Evolutionary conservation across 331 rosid genomes (phyloP).

Genomic region (Acacia concinna): DNA sequence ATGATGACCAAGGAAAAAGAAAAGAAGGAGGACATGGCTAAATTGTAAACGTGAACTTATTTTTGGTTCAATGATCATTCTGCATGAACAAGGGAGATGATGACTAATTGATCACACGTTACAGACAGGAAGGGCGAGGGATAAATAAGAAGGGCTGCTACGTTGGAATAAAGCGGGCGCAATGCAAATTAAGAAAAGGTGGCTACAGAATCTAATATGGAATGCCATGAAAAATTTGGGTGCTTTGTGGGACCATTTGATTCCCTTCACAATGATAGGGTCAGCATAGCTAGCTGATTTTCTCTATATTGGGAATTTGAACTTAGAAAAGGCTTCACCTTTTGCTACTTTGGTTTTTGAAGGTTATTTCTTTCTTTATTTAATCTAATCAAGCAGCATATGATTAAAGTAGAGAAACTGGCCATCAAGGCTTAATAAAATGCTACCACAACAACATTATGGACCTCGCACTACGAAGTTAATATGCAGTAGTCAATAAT

Average conservation of each 20-base stretch:
- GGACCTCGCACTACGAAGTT: slow-evolving; percentile 32
- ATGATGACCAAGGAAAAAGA: slow-evolving; percentile 35
- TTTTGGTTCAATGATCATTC: slow-evolving; percentile 45
- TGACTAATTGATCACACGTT: slow-evolving; percentile 36
- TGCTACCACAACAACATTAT: slow-evolving; percentile 32
- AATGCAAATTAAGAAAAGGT: slow-evolving; percentile 41
- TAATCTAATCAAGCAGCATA: slow-evolving; percentile 20
- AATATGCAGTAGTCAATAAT: slow-evolving; percentile 4
- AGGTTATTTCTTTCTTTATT: slow-evolving; percentile 18
- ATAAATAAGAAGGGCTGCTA: slow-evolving; percentile 37
- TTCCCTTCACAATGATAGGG: slow-evolving; percentile 53
- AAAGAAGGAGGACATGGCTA: slow-evolving; percentile 42
- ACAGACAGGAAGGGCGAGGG: slow-evolving; percentile 26
- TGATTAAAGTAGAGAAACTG: slow-evolving; percentile 29
- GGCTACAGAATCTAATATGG: slow-evolving; percentile 52
- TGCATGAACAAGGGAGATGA: slow-evolving; percentile 45
- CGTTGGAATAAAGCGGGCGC: slow-evolving; percentile 60
- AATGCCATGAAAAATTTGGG: slow-evolving; percentile 42
- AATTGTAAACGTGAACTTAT: slow-evolving; percentile 32
- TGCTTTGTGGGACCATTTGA: slow-evolving; percentile 55
- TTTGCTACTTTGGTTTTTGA: slow-evolving; percentile 1
- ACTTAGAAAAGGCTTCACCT: slow-evolving; percentile 39
- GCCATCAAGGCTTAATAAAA: slow-evolving; percentile 30
- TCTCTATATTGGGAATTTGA: slow-evolving; percentile 40
- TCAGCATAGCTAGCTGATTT: slow-evolving; percentile 31